Base-by-base conservation (phyloP, 31 red algal genomes). In the Odonthalia washingtoniensis region DNA sequence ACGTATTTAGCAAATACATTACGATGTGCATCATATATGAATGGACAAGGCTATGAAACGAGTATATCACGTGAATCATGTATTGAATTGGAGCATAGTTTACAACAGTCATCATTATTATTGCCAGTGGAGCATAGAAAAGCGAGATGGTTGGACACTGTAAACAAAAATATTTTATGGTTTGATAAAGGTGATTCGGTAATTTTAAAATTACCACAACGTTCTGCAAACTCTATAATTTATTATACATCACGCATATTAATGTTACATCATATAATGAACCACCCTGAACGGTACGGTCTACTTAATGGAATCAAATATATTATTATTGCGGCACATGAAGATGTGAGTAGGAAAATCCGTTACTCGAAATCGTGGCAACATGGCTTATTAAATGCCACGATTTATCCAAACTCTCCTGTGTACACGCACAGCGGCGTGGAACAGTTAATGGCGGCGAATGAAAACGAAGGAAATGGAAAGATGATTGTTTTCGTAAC, bases 151-250 rank as follows among this genome's bases (percentile, higher is more conserved):
- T 28, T 80, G 5, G 0, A 49, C 2, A 5, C 46, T 5, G 17
- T 81, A 63, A 21, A 85, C 1, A 49, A 30, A 5, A 60, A 74
- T 18, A 65, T 87, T 9, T 30, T 74, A 44, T 92, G 90, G 90
- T 92, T 81, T 46, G 82, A 87, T 52, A n/a, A n/a, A n/a, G 90
- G 90, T 0, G 90, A 92, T 38, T 75, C 74, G 4, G 81, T 92
- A 68, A 81, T 92, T 27, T 35, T 92, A 5, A 49, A 74, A 9
- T 44, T 92, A 65, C 18, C 53, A 18, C 4, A 21, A 21, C 40
- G 49, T 18, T 92, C 72, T 17, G 38, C 52, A 40, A n/a, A n/a
- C n/a, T 79, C 57, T 33, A 74, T 92, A 21, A 78, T 67, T 63
- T 81, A 92, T 62, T 92, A 78, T 69, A 70, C 82, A 24, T 30